Base-by-base conservation (phyloP, 2,329 filamentous ascomycete species). In the Corinectria fuckeliana region DNA sequence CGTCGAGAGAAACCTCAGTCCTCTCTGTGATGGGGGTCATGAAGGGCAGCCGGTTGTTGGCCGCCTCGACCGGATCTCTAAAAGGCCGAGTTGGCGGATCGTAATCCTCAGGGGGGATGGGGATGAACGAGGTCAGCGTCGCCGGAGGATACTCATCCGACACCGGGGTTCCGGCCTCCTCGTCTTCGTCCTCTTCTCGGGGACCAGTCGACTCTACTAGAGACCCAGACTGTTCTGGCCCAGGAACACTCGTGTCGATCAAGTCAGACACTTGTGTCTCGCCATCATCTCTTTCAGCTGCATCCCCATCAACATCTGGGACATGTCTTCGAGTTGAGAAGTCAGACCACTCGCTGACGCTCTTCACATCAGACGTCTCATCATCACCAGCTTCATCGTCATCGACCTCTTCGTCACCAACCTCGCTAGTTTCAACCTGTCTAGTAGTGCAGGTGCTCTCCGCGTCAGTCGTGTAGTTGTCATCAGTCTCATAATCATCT, bases 21-120 rank as follows among this genome's bases (percentile, higher is more conserved):
- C 92, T 89, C 76, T 99, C 95, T 1, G 95, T 94, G 66, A 99
- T 99, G 1, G 95, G 95, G 0, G 95, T 99, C 95, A 99, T 98
- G 75, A 98, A 99, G 3, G 94, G 95, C 9, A 98, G 82, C 54
- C 93, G 89, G 76, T 93, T 97, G 71, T 97, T 96, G 60, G 93
- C 92, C 75, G 89, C 83, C 74, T 93, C 85, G 32, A 80, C 85
- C 71, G 92, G 87, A 75, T 97, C 91, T 72, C 93, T 88, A 82
- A 90, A 97, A 58, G 91, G 91, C 47, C 89, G 85, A 56, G 85
- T 90, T 16, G 92, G 90, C 42, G 91, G 87, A 66, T 93, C 88
- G 74, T 93, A 96, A 74, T 96, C 92, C 72, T 96, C 92, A 0
- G 93, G 93, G 1, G 91, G 90, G 32, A 94, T 83, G 1, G 92